Conservation (phyloP, 441 rosid genomes). For the Populus hybrid region DNA sequence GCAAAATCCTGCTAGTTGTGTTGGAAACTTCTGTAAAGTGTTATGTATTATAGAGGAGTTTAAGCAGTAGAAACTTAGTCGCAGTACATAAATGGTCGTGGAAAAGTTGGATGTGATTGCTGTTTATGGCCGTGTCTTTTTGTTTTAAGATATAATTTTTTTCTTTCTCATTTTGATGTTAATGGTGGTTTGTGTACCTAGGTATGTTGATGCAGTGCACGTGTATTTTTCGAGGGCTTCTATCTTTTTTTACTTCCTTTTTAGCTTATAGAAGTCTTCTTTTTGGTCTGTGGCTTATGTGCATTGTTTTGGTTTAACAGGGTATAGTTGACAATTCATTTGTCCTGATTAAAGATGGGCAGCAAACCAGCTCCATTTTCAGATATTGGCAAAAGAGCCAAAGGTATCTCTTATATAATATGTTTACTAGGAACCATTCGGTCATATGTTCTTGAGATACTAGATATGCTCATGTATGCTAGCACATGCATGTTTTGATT, state of each 20-base stretch:
- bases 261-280: background rate
- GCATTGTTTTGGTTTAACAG: constrained; percentile 7
- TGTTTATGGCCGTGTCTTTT: background rate
- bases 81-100: background rate
- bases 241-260: background rate
- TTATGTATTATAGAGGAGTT: background rate
- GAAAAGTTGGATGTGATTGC: background rate
- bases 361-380: constrained; percentile 67
- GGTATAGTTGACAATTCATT: constrained; percentile 19
- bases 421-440: background rate
- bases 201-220: background rate
- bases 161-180: background rate
- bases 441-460: background rate
- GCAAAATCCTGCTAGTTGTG: background rate
- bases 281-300: background rate
- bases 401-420: too few species aligned
- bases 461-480: too few species aligned
- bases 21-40: background rate
- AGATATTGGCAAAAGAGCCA: constrained; percentile 68
- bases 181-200: background rate
- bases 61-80: background rate
- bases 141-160: background rate
- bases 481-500: background rate
- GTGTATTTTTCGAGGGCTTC: background rate
- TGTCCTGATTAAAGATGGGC: constrained; percentile 43